phyloP scores from a whole-genome alignment of 176 grass and related monocot genomes.

The Phragmites australis region DNA sequence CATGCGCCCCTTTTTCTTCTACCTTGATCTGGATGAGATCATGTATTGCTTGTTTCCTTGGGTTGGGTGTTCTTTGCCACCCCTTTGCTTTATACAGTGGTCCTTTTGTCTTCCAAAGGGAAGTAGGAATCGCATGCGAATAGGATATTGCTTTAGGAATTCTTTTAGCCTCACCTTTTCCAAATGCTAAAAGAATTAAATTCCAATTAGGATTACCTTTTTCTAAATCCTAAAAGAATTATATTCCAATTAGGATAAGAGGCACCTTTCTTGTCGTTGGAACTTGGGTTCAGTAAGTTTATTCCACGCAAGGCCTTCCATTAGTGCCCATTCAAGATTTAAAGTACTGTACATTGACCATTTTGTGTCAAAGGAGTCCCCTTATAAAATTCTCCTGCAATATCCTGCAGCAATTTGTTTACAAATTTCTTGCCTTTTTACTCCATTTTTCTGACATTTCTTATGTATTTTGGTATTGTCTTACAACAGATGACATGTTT shows the following conservation, averaged over 20 bases:
- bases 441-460: slow-evolving; percentile 10
- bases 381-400: neutral
- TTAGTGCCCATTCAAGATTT: neutral
- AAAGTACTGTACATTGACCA: neutral
- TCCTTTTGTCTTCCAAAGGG: neutral
- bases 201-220: neutral
- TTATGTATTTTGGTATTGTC: slow-evolving; percentile 27
- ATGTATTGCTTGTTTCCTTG: neutral
- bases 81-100: neutral
- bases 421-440: neutral
- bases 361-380: neutral
- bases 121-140: neutral
- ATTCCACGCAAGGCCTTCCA: slow-evolving; percentile 9
- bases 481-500: slow-evolving; percentile 47
- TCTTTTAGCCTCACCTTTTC: neutral
- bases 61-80: neutral
- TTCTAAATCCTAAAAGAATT: neutral
- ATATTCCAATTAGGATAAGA: neutral
- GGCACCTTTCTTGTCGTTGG: neutral
- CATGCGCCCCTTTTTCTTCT: neutral
- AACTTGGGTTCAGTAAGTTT: neutral
- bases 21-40: neutral
- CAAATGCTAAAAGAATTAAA: neutral
- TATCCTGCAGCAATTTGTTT: neutral
- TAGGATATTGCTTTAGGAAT: neutral